phyloP scores from a whole-genome alignment of 352 stramenopile species.

The Thalassiosira ordinaria region DNA sequence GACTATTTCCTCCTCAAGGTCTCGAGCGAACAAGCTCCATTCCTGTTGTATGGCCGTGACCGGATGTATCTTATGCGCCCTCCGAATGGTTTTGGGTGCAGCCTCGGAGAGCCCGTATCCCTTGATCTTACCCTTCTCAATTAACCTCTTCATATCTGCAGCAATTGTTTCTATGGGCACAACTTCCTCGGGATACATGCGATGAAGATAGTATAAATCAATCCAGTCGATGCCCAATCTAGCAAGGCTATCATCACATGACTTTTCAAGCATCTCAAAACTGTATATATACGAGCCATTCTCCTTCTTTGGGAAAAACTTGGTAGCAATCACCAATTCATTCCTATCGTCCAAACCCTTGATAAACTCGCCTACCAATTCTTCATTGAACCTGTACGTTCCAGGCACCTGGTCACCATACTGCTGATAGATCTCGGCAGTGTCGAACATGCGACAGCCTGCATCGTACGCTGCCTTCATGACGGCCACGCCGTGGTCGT shows the following conservation, averaged over 20 bases:
- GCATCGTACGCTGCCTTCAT: constrained; percentile 39
- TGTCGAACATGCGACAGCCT: constrained; percentile 49
- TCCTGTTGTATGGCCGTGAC: constrained; percentile 49
- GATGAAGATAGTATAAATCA: constrained; percentile 49
- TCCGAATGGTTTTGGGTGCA: constrained; percentile 13
- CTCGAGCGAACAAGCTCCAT: constrained; percentile 46
- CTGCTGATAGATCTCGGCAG: constrained; percentile 40
- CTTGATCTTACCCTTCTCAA: constrained; percentile 48
- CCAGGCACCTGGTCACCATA: neutral
- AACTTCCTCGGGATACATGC: constrained; percentile 21
- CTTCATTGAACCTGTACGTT: constrained; percentile 37
- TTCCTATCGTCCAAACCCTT: constrained; percentile 30
- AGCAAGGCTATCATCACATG: constrained; percentile 27
- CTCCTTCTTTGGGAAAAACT: constrained; percentile 20
- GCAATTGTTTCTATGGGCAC: constrained; percentile 15
- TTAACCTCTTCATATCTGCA: constrained; percentile 17
- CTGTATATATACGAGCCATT: constrained; percentile 17
- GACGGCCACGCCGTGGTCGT: constrained; percentile 24
- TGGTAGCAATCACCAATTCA: constrained; percentile 42
- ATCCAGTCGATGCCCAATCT: constrained; percentile 30
- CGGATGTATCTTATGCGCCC: constrained; percentile 14
- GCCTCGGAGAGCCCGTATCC: constrained; percentile 42
- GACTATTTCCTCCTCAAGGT: constrained; percentile 61
- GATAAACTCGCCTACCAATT: constrained; percentile 39
- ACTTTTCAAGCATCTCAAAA: constrained; percentile 33